Percentiles rank a stretch among this genome's conserved stretches.
These are phyloP conservation scores for Durusdinium trenchii DNA, from an alignment of 73 alveolate genomes.

Conservation along the genomic window DNA sequence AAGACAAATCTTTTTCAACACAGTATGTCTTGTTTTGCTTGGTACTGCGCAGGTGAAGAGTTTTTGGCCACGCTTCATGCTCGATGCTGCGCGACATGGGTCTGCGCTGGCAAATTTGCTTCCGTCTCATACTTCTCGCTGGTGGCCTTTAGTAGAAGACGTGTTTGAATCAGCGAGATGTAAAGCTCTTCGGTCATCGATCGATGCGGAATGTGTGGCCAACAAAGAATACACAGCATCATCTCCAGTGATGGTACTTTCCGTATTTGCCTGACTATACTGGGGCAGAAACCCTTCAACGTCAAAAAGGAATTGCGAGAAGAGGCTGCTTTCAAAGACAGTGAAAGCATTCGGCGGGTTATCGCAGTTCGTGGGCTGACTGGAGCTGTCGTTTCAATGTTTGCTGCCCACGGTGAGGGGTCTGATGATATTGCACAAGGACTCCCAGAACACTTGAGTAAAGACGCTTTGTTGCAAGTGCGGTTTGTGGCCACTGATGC, in stretches of 20 bases:
- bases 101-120: neutral
- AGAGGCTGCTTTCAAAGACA: neutral
- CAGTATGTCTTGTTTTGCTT: neutral
- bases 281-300: conserved; percentile 7
- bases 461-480: neutral
- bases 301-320: no score
- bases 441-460: neutral
- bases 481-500: conserved; percentile 30
- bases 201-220: neutral
- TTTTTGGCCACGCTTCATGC: neutral
- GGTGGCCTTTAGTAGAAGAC: conserved; percentile 66
- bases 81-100: neutral
- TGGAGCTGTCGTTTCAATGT: conserved; percentile 27
- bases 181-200: neutral
- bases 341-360: neutral
- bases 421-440: neutral
- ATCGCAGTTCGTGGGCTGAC: conserved; percentile 9
- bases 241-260: neutral
- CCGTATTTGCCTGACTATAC: neutral
- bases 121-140: conserved; percentile 15
- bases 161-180: neutral
- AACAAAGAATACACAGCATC: neutral
- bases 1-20: no score
- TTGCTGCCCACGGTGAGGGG: neutral
- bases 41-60: neutral